Evolutionary conservation across 2,329 filamentous ascomycete species (phyloP), one percentile per base, ranked within the genome.

Genomic region (Metarhizium humberi): DNA sequence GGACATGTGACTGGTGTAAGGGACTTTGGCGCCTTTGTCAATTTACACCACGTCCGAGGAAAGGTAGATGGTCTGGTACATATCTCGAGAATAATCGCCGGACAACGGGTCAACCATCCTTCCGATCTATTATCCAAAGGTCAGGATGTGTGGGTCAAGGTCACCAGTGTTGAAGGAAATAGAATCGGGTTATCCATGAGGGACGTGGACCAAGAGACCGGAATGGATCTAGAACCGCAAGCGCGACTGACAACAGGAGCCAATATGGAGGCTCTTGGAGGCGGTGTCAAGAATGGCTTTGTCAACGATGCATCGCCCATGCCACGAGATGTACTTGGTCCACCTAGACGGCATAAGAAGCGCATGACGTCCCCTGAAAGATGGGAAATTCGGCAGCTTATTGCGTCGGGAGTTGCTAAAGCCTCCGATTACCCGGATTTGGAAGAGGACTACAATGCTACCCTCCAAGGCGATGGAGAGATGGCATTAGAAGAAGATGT

Each of bases 351-450:
- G 49, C 86, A 86, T 55, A 90, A 89, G 69, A 99, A 99, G 75
- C 81, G 94, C 53, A 86, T 97, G 86, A 97, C 92, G 0, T 96
- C 92, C 14, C 94, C 94, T 1, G 94, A 99, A 68, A 78, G 94
- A 66, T 99, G 94, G 92, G 94, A 99, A 69, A 96, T 99, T 59
- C 85, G 92, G 59, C 94, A 99, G 67, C 78, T 99, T 53, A 97
- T 99, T 65, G 91, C 92, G 3, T 96, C 94, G 4, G 94, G 95
- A 49, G 92, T 95, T 8, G 87, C 90, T 18, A 95, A 94, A 63
- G 92, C 90, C 0, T 88, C 89, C 0, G 92, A 97, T 63, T 96
- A 96, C 67, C 94, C 94, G 0, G 92, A 96, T 60, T 80, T 97
- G 32, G 90, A 97, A 62, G 90, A 96, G 62, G 92, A 97, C 56